Evolutionary conservation across 208 protist species (phyloP).

Genomic region (Leishmania mexicana): DNA sequence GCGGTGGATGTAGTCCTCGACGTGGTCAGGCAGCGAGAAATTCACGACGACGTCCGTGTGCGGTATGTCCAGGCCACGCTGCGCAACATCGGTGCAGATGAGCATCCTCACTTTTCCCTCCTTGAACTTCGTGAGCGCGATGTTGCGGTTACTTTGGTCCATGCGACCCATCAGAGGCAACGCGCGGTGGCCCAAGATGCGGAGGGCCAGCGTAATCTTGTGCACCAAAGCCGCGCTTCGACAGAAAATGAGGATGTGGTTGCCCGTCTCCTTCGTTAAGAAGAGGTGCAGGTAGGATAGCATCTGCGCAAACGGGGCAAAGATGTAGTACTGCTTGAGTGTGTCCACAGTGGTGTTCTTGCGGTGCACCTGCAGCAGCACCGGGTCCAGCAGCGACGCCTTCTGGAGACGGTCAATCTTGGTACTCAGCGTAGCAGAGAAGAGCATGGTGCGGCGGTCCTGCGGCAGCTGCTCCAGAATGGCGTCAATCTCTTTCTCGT

Average conservation of each 20-base stretch:
- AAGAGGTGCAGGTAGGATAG: slow-evolving; percentile 88
- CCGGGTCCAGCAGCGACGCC: slow-evolving; percentile 96
- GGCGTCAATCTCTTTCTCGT: slow-evolving; percentile 98
- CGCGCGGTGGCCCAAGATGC: slow-evolving; percentile 88
- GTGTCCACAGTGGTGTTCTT: slow-evolving; percentile 98
- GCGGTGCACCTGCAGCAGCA: slow-evolving; percentile 95
- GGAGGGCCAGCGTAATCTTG: slow-evolving; percentile 89
- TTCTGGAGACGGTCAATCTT: slow-evolving; percentile 98
- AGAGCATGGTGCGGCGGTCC: slow-evolving; percentile 96
- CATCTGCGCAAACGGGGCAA: slow-evolving; percentile 95
- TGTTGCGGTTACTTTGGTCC: slow-evolving; percentile 91
- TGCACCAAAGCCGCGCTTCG: slow-evolving; percentile 90
- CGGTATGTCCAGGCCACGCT: slow-evolving; percentile 98
- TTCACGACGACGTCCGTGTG: slow-evolving; percentile 98
- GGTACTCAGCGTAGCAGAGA: slow-evolving; percentile 98
- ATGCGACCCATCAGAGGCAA: slow-evolving; percentile 93
- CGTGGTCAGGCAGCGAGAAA: slow-evolving; percentile 96
- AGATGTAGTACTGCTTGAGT: slow-evolving; percentile 97
- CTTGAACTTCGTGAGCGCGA: slow-evolving; percentile 91
- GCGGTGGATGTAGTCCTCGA: slow-evolving; percentile 98
- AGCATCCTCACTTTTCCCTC: slow-evolving; percentile 90
- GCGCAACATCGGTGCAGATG: slow-evolving; percentile 93
- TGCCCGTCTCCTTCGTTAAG: slow-evolving; percentile 88
- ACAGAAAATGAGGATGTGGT: slow-evolving; percentile 93
- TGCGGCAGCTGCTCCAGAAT: slow-evolving; percentile 94